Evolutionary conservation across 2,329 filamentous ascomycete species (phyloP), one percentile per base, ranked within the genome.

Genomic region (Botrytis squamosa): DNA sequence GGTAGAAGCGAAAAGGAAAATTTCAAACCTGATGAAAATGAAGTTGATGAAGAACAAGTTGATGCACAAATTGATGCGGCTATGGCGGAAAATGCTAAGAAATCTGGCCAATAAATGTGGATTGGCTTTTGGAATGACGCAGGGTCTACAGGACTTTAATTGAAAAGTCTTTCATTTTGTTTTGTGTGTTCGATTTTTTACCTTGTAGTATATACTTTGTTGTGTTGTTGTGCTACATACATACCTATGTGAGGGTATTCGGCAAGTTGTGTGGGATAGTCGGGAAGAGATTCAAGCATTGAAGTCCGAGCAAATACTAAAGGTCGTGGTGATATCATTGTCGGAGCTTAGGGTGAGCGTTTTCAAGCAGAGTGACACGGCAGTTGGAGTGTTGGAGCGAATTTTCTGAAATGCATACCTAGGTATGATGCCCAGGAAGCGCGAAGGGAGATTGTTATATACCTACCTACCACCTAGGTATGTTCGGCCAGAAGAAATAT

Each of bases 51-150:
- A 60, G 72, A 75, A 64, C 73, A 78, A 64, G 79, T 80, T 9
- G 78, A 80, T 75, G 79, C 77, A 57, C 79, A 81, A 65, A 78
- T 81, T 70, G 75, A 80, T 29, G 79, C 77, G 52, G 74, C 80
- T 60, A 80, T 81, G 77, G 79, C 75, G 22, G 79, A 80, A 71
- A 80, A 80, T 63, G 78, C 79, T 1, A 80, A 79, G 69, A 75
- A 74, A 62, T 81, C 80, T 52, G 80, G 79, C 29, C 78, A 78
- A 60, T 80, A 76, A 62, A 74, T 62, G 18, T 59, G 52, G 40
- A 29, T 33, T 62, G 52, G 18, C 22, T 36, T 73, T 62, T 36
- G 29, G 18, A 16, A 55, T 36, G 52, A 38, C 14, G 64, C 40
- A 62, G n/a, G 62, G 46, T n/a, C 36, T 62, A 69, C 64, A 52